These are phyloP conservation scores for Prunus campanulata DNA, from an alignment of 306 rosid species.

Conservation along the genomic window DNA sequence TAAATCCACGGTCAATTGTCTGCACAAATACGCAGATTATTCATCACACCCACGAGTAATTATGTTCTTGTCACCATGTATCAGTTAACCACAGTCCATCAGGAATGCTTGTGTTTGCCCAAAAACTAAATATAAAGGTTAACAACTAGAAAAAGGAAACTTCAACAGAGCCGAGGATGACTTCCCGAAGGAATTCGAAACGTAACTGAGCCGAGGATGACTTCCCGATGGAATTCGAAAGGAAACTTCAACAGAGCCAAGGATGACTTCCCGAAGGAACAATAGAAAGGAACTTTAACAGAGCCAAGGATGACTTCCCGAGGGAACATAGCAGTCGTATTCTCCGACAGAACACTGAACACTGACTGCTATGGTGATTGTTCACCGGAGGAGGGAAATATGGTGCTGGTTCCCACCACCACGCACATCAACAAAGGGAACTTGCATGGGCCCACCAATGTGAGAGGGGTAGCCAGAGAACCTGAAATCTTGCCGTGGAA, in stretches of 20 bases:
- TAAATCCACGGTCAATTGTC: not conserved
- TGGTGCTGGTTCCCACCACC: constrained; percentile 38
- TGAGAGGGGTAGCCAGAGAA: constrained; percentile 52
- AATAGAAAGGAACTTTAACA: not conserved
- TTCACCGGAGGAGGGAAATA: constrained; percentile 35
- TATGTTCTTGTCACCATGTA: not conserved
- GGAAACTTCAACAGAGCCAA: not conserved
- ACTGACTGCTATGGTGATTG: constrained; percentile 23
- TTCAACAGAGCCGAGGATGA: constrained; percentile 71
- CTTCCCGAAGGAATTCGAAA: constrained; percentile 32
- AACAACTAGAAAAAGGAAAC: constrained; percentile 7
- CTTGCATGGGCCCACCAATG: constrained; percentile 30
- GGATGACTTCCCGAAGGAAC: not conserved
- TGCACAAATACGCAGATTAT: constrained; percentile 1
- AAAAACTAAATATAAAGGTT: constrained; percentile 7
- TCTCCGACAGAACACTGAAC: constrained; percentile 24
- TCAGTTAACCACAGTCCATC: constrained; percentile 17
- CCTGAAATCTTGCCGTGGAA: constrained; percentile 40
- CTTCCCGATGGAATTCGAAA: not conserved
- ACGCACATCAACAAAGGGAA: constrained; percentile 24
- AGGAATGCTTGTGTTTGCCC: not conserved
- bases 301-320: constrained; percentile 2
- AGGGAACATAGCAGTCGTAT: constrained; percentile 23
- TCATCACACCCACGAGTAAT: constrained; percentile 6
- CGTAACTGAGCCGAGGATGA: not conserved